A percentile compares a stretch with the other conserved stretches of the same genome.
These are phyloP conservation scores for Centrapalus pauciflorus DNA, from an alignment of 129 eudicot genomes.

Conservation along the genomic window DNA sequence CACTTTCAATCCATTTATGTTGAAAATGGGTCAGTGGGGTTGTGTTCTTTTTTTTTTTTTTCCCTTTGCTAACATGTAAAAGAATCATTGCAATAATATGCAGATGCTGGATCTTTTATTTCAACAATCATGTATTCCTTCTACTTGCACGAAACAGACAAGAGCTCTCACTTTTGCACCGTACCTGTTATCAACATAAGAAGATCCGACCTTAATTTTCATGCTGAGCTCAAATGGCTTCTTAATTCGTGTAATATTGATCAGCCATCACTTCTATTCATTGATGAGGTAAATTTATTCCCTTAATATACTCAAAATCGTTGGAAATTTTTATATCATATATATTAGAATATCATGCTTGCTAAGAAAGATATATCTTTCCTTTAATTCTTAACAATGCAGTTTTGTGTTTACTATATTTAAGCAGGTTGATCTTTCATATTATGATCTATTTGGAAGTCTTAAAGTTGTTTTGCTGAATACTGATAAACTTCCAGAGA, in stretches of 20 bases:
- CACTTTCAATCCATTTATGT: no score
- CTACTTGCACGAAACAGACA: slow-evolving; percentile 41
- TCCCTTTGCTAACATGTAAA: not conserved
- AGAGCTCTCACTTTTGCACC: slow-evolving; percentile 45
- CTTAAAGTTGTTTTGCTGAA: slow-evolving; percentile 69
- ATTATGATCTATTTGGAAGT: slow-evolving; percentile 73
- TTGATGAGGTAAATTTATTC: slow-evolving; percentile 51
- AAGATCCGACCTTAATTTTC: slow-evolving; percentile 52
- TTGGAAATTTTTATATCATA: not conserved
- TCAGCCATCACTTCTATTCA: slow-evolving; percentile 43
- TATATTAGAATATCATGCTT: not conserved
- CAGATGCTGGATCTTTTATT: slow-evolving; percentile 70
- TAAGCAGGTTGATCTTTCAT: slow-evolving; percentile 70
- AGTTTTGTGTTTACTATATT: not conserved
- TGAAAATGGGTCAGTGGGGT: not conserved
- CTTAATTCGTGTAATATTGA: slow-evolving; percentile 55
- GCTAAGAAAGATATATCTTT: not conserved
- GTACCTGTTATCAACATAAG: slow-evolving; percentile 69
- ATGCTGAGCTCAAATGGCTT: slow-evolving; percentile 65
- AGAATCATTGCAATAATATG: slow-evolving; percentile 1
- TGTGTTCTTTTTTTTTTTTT: not conserved
- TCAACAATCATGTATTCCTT: slow-evolving; percentile 68
- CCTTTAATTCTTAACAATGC: not conserved
- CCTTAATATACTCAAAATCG: not conserved
- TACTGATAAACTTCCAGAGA: slow-evolving; percentile 43